A percentile compares a stretch with the other conserved stretches of the same genome.
Conservation (phyloP, 768 basidiomycete species). For the Favolaschia claudopus region DNA sequence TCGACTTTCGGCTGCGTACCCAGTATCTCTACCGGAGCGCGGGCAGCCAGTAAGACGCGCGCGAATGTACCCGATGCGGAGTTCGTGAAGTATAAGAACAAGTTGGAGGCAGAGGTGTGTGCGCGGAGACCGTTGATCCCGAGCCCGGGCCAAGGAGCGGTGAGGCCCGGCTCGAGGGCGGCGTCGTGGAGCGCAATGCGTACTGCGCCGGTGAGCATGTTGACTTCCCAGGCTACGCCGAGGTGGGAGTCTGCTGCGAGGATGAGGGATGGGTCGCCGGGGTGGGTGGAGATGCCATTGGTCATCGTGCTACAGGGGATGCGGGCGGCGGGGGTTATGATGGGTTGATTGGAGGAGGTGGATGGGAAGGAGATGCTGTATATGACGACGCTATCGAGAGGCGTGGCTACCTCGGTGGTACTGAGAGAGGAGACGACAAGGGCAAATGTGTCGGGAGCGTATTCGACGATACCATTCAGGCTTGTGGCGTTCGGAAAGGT, state of each 20-base stretch:
- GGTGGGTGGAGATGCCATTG: neutral
- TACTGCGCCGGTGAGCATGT: neutral
- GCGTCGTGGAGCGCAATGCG: neutral
- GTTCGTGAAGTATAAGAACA: neutral
- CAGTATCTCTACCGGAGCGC: neutral
- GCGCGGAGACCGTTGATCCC: slow-evolving; percentile 7
- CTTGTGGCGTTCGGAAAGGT: slow-evolving; percentile 5
- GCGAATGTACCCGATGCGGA: neutral
- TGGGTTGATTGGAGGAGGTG: neutral
- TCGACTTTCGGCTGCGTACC: neutral
- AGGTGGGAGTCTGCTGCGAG: neutral
- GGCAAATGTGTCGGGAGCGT: neutral
- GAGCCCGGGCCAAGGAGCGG: neutral
- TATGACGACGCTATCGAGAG: neutral
- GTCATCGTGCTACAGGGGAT: neutral
- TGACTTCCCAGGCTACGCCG: neutral
- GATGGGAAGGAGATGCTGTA: neutral
- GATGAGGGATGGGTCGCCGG: neutral
- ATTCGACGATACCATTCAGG: slow-evolving; percentile 1
- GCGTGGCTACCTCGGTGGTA: neutral
- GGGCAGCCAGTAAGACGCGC: neutral
- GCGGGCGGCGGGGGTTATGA: neutral
- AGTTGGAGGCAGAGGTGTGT: neutral
- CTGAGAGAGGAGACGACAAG: neutral
- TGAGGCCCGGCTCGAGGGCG: neutral